Evolutionary conservation across 345 rosid species (phyloP), one percentile per base, ranked within the genome.

Genomic region (Adansonia digitata): DNA sequence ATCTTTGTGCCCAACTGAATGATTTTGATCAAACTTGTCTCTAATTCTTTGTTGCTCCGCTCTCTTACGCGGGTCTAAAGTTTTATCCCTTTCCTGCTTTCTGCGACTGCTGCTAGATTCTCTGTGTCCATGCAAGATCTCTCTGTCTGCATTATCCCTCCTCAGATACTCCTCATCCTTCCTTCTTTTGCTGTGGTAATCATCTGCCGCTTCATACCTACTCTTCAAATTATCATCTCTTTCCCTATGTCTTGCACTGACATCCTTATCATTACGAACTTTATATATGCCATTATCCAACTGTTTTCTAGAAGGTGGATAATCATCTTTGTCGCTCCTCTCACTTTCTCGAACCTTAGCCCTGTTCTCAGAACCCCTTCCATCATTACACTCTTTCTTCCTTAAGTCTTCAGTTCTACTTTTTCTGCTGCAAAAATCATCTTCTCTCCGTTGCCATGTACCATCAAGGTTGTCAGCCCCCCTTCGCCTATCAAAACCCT

Each of bases 11-110:
- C 92, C 87, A 66, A 77, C 83, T 87, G 96, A 82, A 78, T 81
- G 86, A 80, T 81, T 88, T 69, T 89, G 93, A 48, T 91, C 93
- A 80, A 86, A 75, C 82, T 74, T 83, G 63, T 92, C 98, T 78
- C 97, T 87, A 77, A 62, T 87, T 84, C 93, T 89, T 77, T 84
- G 94, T 77, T 82, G 88, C 82, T 86, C 87, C 60, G 87, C 96
- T 90, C 97, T 85, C 87, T 86, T 89, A 74, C 88, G 87, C 65
- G 77, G 87, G 63, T 94, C 97, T 82, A 86, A 67, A 75, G 76
- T 71, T 67, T 88, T 94, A 77, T 88, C 94, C 77, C 92, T 91
- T 82, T 92, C 98, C 75, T 91, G 90, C 84, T 87, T 91, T 63
- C 86, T 88, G 72, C 86, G 89, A 78, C 90, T 78, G 56, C 71